Evolutionary conservation across 768 basidiomycete species (phyloP).

Genomic region (Lactarius evosmus): DNA sequence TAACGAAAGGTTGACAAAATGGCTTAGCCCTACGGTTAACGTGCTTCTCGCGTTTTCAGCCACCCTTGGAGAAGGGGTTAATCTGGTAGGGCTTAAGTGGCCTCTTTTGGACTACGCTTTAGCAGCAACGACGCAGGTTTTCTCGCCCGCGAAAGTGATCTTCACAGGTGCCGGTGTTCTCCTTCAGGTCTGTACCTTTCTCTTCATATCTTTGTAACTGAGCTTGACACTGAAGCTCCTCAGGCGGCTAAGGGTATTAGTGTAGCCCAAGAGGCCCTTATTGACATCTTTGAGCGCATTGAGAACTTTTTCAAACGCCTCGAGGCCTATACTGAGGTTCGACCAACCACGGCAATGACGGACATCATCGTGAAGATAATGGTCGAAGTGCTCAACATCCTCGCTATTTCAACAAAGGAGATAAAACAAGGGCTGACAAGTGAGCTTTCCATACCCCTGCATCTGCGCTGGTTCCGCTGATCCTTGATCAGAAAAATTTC

Average conservation of each 20-base stretch:
- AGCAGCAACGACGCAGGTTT: neutral
- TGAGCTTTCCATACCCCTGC: neutral
- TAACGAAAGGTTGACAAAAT: neutral
- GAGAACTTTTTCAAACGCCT: neutral
- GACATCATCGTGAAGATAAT: conserved; percentile 3
- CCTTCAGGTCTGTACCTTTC: neutral
- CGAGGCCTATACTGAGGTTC: neutral
- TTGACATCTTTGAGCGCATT: neutral
- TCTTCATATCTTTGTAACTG: neutral
- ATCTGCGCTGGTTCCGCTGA: neutral
- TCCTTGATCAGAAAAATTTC: neutral
- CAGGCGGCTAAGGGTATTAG: neutral
- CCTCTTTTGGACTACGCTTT: neutral
- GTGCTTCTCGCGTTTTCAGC: conserved; percentile 5
- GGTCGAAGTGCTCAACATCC: neutral
- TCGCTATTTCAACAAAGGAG: neutral
- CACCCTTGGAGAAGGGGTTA: neutral
- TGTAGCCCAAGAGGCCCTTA: neutral
- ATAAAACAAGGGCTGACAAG: conserved; percentile 1
- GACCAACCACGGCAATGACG: neutral
- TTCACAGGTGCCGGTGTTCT: conserved; percentile 7
- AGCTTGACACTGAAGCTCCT: too few species aligned
- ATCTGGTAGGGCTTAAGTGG: neutral
- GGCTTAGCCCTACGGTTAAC: neutral
- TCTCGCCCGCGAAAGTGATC: neutral